phyloP scores from a whole-genome alignment of 306 rosid species.

The Echinosophora koreensis region DNA sequence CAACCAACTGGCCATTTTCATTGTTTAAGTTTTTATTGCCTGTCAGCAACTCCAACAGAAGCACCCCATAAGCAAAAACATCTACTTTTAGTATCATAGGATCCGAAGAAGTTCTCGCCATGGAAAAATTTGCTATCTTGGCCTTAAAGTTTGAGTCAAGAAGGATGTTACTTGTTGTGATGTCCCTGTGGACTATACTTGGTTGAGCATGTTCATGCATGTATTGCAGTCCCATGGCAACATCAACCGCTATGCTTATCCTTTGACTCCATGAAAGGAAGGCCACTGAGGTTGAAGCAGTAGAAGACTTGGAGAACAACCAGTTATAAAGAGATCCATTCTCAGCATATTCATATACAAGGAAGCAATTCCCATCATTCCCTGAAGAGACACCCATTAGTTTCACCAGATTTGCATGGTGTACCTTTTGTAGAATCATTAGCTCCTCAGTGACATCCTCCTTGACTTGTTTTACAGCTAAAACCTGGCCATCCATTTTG shows the following conservation, averaged over 20 bases:
- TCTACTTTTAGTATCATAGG: conserved; percentile 55
- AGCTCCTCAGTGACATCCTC: conserved; percentile 68
- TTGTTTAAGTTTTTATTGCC: conserved; percentile 56
- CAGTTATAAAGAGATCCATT: conserved; percentile 75
- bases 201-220: conserved; percentile 77
- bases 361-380: conserved; percentile 52
- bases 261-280: conserved; percentile 74
- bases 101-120: conserved; percentile 57
- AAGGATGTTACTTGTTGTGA: conserved; percentile 68
- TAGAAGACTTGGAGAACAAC: conserved; percentile 51
- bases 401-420: conserved; percentile 72
- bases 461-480: conserved; percentile 62
- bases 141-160: conserved; percentile 67
- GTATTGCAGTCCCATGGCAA: conserved; percentile 74
- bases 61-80: conserved; percentile 69
- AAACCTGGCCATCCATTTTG: conserved; percentile 52
- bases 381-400: conserved; percentile 65
- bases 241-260: conserved; percentile 68
- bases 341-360: conserved; percentile 75
- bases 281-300: conserved; percentile 30
- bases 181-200: conserved; percentile 68
- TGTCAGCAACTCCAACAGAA: conserved; percentile 66
- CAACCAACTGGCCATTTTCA: conserved; percentile 51
- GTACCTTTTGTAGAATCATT: conserved; percentile 69
- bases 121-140: conserved; percentile 69